Evolutionary conservation across 225 moss, liverwort and hornwort species (phyloP), one percentile per base, ranked within the genome.

Genomic region (Straminergon stramineum): DNA sequence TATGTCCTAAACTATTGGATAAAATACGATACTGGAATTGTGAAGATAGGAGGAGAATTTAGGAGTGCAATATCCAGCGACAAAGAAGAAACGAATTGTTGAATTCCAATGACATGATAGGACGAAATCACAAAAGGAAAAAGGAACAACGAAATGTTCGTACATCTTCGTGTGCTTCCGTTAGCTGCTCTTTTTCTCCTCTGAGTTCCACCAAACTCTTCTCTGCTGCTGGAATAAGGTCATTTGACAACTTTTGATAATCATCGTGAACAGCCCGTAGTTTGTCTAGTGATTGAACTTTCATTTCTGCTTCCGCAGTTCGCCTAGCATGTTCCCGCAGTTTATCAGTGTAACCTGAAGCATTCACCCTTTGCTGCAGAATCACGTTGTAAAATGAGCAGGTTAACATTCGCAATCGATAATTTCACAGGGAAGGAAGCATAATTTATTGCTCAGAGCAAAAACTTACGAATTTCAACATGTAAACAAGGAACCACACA

Each of bases 141-240:
- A 83, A 70, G 82, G 52, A 86, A 73, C 73, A 90, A 81, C 39
- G 62, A 83, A 52, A 71, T 43, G 65, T 70, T 85, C 48, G 79
- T 96, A 97, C 97, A 92, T 99, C 99, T 86, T 96, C 96, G 66
- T 97, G 91, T 84, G 94, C 93, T 67, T 96, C 95, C 85, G 91
- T 92, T 67, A 93, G 89, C 79, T 83, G 88, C 48, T 91, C 93
- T 86, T 92, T 94, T 83, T 97, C 93, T 90, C 89, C 52, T 66
- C 88, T 92, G 73, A 96, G 92, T 77, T 94, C 94, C 82, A 92
- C 93, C 89, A 97, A 92, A 67, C 69, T 91, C 90, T 88, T 97
- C 84, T 95, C 94, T 91, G 94, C 96, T 86, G 89, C 91, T 89
- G 97, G 96, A 90, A 99, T 96, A 60, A 97, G 88, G 64, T 97